phyloP scores from a whole-genome alignment of 352 stramenopile genomes.

The Phytophthora quininea region DNA sequence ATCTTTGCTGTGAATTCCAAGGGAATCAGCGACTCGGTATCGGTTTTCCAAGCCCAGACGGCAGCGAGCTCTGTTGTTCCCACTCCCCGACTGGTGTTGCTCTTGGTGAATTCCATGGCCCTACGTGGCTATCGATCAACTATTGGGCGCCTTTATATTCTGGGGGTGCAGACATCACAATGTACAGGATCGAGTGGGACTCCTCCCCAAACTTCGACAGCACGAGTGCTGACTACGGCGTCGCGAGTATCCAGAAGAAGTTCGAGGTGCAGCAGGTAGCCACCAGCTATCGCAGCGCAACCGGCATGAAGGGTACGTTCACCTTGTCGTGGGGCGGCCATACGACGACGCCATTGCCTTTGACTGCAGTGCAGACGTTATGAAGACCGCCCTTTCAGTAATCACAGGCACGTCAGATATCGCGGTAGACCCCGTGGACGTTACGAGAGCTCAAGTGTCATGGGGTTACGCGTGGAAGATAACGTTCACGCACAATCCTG shows the following conservation, averaged over 20 bases:
- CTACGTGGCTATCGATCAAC: constrained; percentile 78
- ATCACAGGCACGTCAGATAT: constrained; percentile 84
- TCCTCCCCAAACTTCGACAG: constrained; percentile 83
- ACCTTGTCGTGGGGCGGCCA: constrained; percentile 92
- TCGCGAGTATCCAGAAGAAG: constrained; percentile 84
- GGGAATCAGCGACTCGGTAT: constrained; percentile 51
- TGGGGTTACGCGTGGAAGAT: constrained; percentile 94
- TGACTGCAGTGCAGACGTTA: constrained; percentile 67
- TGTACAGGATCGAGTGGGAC: constrained; percentile 94
- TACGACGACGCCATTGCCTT: constrained; percentile 66
- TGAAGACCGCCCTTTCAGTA: constrained; percentile 80
- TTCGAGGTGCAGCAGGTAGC: constrained; percentile 93
- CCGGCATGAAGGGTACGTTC: constrained; percentile 86
- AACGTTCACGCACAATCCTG: constrained; percentile 87
- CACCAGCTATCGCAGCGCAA: constrained; percentile 66
- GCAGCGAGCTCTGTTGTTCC: constrained; percentile 69
- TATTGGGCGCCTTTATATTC: constrained; percentile 87
- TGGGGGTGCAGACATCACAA: constrained; percentile 88
- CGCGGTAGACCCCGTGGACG: constrained; percentile 76
- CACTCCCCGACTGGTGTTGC: constrained; percentile 73
- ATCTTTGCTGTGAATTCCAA: constrained; percentile 67
- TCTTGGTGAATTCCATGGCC: constrained; percentile 79
- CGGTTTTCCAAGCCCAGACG: constrained; percentile 46
- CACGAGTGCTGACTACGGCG: constrained; percentile 80
- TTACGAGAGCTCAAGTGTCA: constrained; percentile 57